Evolutionary conservation across 306 rosid species (phyloP).

Genomic region (Dryas octopetala): DNA sequence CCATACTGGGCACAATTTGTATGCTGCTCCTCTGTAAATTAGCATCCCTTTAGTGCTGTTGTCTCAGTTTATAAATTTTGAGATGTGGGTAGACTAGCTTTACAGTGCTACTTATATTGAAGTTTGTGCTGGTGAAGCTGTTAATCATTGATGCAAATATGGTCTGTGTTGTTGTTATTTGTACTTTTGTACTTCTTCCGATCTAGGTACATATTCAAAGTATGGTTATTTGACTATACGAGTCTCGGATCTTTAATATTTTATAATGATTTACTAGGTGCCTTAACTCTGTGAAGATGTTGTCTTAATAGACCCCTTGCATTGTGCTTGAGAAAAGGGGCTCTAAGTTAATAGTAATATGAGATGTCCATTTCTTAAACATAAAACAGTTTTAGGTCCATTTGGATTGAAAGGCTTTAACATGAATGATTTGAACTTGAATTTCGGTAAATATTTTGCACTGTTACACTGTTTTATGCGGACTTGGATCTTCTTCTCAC

Average conservation of each 20-base stretch:
- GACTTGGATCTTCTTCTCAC: too few relatives aligned
- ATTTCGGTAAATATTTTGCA: too few relatives aligned
- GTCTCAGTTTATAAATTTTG: not conserved
- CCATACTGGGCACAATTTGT: constrained; percentile 84
- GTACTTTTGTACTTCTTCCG: not conserved
- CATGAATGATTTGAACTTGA: too few relatives aligned
- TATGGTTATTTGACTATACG: constrained; percentile 5
- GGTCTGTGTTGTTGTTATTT: not conserved
- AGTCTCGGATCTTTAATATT: not conserved
- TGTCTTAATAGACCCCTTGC: too few relatives aligned
- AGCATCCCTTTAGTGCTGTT: constrained; percentile 8
- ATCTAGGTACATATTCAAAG: not conserved
- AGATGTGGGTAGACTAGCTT: not conserved
- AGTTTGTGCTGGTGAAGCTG: not conserved
- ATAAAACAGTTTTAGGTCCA: too few relatives aligned
- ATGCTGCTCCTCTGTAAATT: constrained; percentile 76
- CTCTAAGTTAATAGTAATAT: too few relatives aligned
- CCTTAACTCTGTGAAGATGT: too few relatives aligned
- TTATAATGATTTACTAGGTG: too few relatives aligned
- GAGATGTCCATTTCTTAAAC: too few relatives aligned
- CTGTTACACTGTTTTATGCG: too few relatives aligned
- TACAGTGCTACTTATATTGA: not conserved
- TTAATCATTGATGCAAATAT: not conserved
- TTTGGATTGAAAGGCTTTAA: too few relatives aligned
- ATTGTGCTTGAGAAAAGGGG: too few relatives aligned